Evolutionary conservation across 305 asterid species (phyloP), one percentile per base, ranked within the genome.

Genomic region (Solanum hybrid): DNA sequence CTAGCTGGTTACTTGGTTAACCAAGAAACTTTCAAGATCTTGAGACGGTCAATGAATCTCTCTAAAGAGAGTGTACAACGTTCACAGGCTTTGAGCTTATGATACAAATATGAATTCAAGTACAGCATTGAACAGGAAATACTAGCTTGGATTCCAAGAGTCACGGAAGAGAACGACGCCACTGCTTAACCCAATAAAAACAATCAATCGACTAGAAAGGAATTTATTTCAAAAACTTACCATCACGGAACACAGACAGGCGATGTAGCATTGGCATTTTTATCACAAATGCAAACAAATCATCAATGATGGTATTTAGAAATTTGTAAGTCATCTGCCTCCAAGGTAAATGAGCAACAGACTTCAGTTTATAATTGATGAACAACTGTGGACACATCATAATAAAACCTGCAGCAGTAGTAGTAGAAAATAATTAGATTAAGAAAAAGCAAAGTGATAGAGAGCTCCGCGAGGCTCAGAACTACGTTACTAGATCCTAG

Each of bases 311-410:
- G 35, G 99, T 97, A 93, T 97, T 97, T 38, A 97, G 92, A 79
- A 97, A 97, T 91, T 96, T 96, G 97, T 97, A 97, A 7, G 99
- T 97, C 99, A 97, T 96, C 91, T 97, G 99, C 93, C 99, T 96
- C 99, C 99, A 97, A 91, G 99, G 99, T 76, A 97, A 85, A 93
- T 97, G 99, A 56, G 99, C 99, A 89, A 97, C 99, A 29, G 99
- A 97, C 93, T 96, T 89, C 89, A 97, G 93, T 95, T 97, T 97
- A 91, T 96, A 97, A 92, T 97, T 97, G 92, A 96, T 95, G 82
- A 97, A 97, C 90, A 95, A 93, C 93, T 97, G 99, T 46, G 99
- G 99, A 94, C 99, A 97, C 99, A 97, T 97, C 99, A 97, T 97
- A 85, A 96, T 91, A 91, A 97, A 97, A 91, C 99, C 99, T 97